Evolutionary conservation across 306 rosid genomes (phyloP).

Genomic region (Argentina anserina): DNA sequence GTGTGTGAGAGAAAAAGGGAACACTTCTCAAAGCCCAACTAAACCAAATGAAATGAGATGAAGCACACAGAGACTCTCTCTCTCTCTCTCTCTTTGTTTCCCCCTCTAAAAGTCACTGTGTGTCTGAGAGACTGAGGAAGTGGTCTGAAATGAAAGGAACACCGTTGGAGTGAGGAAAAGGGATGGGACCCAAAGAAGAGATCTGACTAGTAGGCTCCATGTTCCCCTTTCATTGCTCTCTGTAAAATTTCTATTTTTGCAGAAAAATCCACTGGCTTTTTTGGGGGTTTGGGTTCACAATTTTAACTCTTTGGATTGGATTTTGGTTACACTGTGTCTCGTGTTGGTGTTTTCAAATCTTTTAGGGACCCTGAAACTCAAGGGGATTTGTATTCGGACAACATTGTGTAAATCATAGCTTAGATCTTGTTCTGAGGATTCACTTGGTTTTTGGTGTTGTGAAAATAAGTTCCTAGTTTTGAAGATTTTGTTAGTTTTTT

Average conservation of each 20-base stretch:
- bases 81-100: slow-evolving; percentile 24
- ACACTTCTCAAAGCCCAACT: slow-evolving; percentile 3
- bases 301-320: slow-evolving; percentile 6
- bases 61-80: slow-evolving; percentile 1
- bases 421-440: background rate
- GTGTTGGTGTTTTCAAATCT: slow-evolving; percentile 1
- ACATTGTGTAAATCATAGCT: background rate
- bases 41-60: slow-evolving; percentile 28
- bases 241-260: slow-evolving; percentile 18
- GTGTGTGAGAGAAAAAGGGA: background rate
- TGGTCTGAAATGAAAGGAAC: slow-evolving; percentile 53
- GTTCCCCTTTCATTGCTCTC: slow-evolving; percentile 32
- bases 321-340: background rate
- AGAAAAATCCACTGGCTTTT: slow-evolving; percentile 37
- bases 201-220: slow-evolving; percentile 76
- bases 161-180: slow-evolving; percentile 33
- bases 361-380: background rate
- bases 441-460: background rate
- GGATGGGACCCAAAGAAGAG: slow-evolving; percentile 58
- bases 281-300: slow-evolving; percentile 35
- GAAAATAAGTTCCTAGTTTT: background rate
- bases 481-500: no score
- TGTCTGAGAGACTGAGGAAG: slow-evolving; percentile 42
- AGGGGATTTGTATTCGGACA: background rate
- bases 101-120: slow-evolving; percentile 21